phyloP scores from a whole-genome alignment of 1,284 basidiomycete species.

The Ustilago tritici region DNA sequence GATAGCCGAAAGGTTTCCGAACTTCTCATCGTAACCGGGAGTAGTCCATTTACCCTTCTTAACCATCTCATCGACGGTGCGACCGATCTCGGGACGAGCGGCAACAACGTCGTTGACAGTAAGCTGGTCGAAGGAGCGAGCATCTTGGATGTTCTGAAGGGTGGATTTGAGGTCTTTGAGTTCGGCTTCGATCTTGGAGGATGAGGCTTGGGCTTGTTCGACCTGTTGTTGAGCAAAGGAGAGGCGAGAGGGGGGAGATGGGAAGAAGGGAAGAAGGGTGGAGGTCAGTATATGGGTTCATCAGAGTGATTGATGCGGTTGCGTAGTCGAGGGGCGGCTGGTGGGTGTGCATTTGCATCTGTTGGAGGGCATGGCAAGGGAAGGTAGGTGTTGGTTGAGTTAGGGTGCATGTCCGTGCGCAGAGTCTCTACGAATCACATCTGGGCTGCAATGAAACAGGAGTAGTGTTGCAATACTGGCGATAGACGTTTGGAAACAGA shows the following conservation, averaged over 20 bases:
- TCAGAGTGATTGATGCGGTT: too few relatives aligned
- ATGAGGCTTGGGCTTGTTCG: constrained; percentile 88
- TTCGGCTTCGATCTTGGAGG: constrained; percentile 90
- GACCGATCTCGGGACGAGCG: constrained; percentile 90
- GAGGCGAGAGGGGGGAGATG: too few relatives aligned
- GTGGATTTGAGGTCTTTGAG: constrained; percentile 92
- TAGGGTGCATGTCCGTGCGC: neutral
- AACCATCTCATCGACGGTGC: constrained; percentile 95
- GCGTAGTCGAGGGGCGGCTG: neutral
- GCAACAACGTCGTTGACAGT: constrained; percentile 91
- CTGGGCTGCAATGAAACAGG: constrained; percentile 12
- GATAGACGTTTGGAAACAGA: constrained; percentile 4
- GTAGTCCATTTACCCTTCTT: constrained; percentile 99
- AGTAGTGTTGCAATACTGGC: neutral
- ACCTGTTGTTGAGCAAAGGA: constrained; percentile 74
- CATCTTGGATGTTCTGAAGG: constrained; percentile 96
- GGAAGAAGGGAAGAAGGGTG: neutral
- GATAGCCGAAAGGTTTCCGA: constrained; percentile 66
- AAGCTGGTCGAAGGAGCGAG: constrained; percentile 96
- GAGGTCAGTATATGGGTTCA: constrained; percentile 18
- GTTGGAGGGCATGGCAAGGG: neutral
- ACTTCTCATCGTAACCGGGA: constrained; percentile 70
- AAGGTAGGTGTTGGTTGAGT: neutral
- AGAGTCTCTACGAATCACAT: neutral
- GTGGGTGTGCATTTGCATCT: neutral